phyloP scores from a whole-genome alignment of 163 green algal species.

The Coccomyxa subellipsoidea region DNA sequence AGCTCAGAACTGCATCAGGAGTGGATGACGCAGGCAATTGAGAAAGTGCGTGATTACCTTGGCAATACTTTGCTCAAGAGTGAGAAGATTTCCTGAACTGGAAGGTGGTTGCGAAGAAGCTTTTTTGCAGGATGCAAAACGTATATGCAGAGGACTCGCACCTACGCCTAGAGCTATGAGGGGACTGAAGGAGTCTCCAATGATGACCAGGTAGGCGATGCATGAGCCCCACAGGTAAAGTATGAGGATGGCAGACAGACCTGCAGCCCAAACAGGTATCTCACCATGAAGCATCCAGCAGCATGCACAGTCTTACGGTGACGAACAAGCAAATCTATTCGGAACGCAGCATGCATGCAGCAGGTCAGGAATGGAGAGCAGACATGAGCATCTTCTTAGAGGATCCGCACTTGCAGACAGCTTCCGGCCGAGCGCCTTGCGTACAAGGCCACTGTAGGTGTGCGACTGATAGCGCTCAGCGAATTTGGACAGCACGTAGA shows the following conservation, averaged over 20 bases:
- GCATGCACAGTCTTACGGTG: background rate
- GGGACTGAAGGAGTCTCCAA: conserved; percentile 46
- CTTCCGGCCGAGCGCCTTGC: conserved; percentile 47
- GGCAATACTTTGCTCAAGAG: too few species aligned
- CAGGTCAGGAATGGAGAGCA: background rate
- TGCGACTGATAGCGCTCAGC: conserved; percentile 44
- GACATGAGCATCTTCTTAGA: background rate
- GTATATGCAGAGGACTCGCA: too few species aligned
- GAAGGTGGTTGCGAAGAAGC: too few species aligned
- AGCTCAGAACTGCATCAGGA: too few species aligned
- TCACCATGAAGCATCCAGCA: background rate
- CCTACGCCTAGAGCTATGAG: conserved; percentile 19
- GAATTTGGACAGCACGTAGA: conserved; percentile 64
- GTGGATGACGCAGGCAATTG: too few species aligned
- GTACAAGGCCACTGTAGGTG: conserved; percentile 39
- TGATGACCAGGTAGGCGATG: conserved; percentile 75
- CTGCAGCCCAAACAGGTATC: background rate
- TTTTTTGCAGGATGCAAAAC: too few species aligned
- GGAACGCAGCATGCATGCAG: background rate
- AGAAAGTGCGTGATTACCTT: too few species aligned
- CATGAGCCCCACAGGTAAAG: conserved; percentile 69
- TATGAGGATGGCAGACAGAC: conserved; percentile 48
- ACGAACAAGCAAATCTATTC: background rate
- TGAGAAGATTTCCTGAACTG: too few species aligned
- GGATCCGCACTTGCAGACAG: conserved; percentile 27